Evolutionary conservation across 768 basidiomycete genomes (phyloP), one percentile per base, ranked within the genome.

Genomic region (Termitomyces sp.): DNA sequence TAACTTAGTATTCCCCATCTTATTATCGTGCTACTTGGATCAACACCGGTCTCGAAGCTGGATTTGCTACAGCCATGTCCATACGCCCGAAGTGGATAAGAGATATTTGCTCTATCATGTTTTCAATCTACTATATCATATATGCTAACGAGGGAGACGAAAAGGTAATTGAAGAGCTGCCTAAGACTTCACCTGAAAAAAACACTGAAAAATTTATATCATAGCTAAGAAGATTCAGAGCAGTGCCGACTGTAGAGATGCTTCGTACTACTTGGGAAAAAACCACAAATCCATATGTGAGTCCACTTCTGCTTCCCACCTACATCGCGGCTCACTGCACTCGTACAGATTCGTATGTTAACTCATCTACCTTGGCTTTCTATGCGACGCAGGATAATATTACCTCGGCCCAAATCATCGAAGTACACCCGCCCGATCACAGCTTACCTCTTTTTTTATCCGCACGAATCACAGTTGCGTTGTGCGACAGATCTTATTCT

Each of bases 11-110:
- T 68, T 90, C 93, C 3, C 83, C 91, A 0, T 89, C 92, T 2
- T 97, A 94, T 72, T 96, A 95, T 74, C 88, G 97, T 26, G 96
- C 94, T 8, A 96, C 95, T 52, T 99, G 94, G 89, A 87, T 99
- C 57, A 84, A 73, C 49, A 96, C 92, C 0, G 95, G 94, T 2
- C 77, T 98, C n/a, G 97, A 99, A 68, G 94, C 95, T 2, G 97
- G 95, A 1, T 98, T 98, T 67, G 94, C 94, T 0, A 94, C 94
- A 0, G 95, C 96, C 13, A 94, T 96, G 90, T 77, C 84, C 2
- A 92, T 99, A 56, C 85, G 88, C 14, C 91, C 92, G 3, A 92
- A 89, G 67, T 97, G 93, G 94, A 71, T 98, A 10, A 82, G 88
- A 62, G 93, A 99, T 68, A 72, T 97, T 5, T 88, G 86, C 52